phyloP scores from a whole-genome alignment of 163 green algal genomes.

The Chloromonas sp. region DNA sequence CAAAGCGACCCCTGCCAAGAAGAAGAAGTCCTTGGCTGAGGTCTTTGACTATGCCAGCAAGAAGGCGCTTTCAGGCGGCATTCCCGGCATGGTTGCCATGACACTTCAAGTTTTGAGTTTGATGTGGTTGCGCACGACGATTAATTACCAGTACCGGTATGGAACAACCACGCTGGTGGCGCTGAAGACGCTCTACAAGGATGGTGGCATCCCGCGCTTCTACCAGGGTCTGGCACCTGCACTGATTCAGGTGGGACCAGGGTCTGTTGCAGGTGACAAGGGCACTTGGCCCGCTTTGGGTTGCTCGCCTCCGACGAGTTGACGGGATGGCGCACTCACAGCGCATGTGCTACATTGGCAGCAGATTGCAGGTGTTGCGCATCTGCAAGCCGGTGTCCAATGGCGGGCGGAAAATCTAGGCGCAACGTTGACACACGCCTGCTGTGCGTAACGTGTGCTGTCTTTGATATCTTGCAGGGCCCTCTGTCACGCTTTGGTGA shows the following conservation, averaged over 20 bases:
- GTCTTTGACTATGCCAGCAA: constrained; percentile 26
- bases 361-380: too few species aligned
- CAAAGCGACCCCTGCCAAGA: background rate
- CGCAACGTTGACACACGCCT: too few species aligned
- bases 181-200: constrained; percentile 69
- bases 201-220: constrained; percentile 83
- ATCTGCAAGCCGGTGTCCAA: too few species aligned
- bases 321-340: too few species aligned
- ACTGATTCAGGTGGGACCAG: constrained; percentile 51
- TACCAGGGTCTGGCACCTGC: constrained; percentile 82
- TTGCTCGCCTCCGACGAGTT: too few species aligned
- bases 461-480: constrained; percentile 45
- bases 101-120: constrained; percentile 37
- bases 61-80: constrained; percentile 32
- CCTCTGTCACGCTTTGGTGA: constrained; percentile 87
- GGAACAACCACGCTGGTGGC: constrained; percentile 57
- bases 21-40: constrained; percentile 32
- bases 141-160: constrained; percentile 60
- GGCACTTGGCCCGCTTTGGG: too few species aligned
- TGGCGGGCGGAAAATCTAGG: too few species aligned
- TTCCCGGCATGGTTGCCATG: constrained; percentile 45
- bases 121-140: constrained; percentile 44
- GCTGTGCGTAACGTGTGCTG: too few species aligned
- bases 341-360: too few species aligned
- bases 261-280: too few species aligned